Conservation (phyloP, 179 eudicot genomes). For the Corrigiola litoralis region DNA sequence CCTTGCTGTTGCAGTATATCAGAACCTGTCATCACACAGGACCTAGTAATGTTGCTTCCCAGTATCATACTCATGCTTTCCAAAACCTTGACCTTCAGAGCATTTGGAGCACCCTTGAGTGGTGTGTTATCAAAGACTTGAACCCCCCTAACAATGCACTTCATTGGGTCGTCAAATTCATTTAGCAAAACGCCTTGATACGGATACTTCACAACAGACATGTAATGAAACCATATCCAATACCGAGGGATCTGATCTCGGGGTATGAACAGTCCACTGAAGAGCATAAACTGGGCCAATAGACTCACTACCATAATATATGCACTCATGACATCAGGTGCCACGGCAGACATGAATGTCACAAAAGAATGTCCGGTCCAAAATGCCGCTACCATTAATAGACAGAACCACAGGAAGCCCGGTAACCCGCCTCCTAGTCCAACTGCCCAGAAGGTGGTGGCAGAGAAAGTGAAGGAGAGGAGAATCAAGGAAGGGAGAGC, state of each 20-base stretch:
- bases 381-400: slow-evolving; percentile 56
- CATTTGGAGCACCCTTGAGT: slow-evolving; percentile 36
- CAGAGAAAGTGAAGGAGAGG: slow-evolving; percentile 55
- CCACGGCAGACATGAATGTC: slow-evolving; percentile 73
- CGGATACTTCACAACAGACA: slow-evolving; percentile 72
- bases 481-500: slow-evolving; percentile 56
- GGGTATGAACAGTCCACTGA: slow-evolving; percentile 76
- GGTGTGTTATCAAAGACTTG: slow-evolving; percentile 76
- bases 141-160: slow-evolving; percentile 61
- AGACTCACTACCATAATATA: slow-evolving; percentile 71
- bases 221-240: slow-evolving; percentile 84
- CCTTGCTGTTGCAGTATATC: slow-evolving; percentile 62
- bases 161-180: slow-evolving; percentile 51
- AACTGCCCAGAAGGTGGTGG: slow-evolving; percentile 63
- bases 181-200: slow-evolving; percentile 65
- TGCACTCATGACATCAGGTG: slow-evolving; percentile 59
- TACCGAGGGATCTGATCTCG: slow-evolving; percentile 61
- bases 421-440: slow-evolving; percentile 58
- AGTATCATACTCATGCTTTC: slow-evolving; percentile 43
- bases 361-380: slow-evolving; percentile 91
- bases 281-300: slow-evolving; percentile 65
- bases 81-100: slow-evolving; percentile 43
- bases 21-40: slow-evolving; percentile 56
- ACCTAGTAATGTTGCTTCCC: slow-evolving; percentile 50
- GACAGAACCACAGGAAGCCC: slow-evolving; percentile 59